Base-by-base conservation (phyloP, 805 yeast species). In the Candida ulmi region DNA sequence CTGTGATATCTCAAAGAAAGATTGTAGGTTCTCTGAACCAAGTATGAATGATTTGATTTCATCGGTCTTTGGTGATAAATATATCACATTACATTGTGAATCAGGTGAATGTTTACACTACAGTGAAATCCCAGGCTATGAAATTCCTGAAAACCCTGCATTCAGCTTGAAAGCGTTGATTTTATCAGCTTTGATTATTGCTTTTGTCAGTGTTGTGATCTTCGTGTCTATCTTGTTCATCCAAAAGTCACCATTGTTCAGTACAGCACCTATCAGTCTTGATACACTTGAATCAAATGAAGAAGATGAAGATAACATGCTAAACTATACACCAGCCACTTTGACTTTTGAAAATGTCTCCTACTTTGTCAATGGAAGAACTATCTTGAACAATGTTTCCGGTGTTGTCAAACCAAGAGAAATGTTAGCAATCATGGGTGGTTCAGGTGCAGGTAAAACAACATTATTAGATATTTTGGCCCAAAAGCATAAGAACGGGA, bases 391-490 rank as follows among this genome's bases (percentile, higher is more conserved):
- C 11, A 68, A 72, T 23, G 71, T 87, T 0, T 78, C 76, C 49
- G 99, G 99, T 9, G 50, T 78, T 12, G 95, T 81, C 3, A 76
- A 77, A 37, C 95, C 97, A 2, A 83, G 96, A 29, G 88, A 88
- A 57, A 83, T 95, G 45, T 60, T 88, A 57, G 98, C 99, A 1
- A 88, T 93, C 31, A 87, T 93, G 95, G 99, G 99, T 33, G 97
- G 97, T 1, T 90, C 97, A 0, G 99, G 99, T 36, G 98, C 99
- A 12, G 99, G 99, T 38, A 93, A 93, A 58, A 91, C 99, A 1
- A 91, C 99, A 0, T 64, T 93, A 32, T 66, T 93, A 37, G 99
- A 93, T 56, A 88, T 93, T 43, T 66, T 93, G 40, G 98, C 98
- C 0, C 84, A 82, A 35, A 93, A 91, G 57, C 76, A 80, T 55